Evolutionary conservation across 139 green algal species (phyloP), one percentile per base, ranked within the genome.

Genomic region (Chlamydomonas sp.): DNA sequence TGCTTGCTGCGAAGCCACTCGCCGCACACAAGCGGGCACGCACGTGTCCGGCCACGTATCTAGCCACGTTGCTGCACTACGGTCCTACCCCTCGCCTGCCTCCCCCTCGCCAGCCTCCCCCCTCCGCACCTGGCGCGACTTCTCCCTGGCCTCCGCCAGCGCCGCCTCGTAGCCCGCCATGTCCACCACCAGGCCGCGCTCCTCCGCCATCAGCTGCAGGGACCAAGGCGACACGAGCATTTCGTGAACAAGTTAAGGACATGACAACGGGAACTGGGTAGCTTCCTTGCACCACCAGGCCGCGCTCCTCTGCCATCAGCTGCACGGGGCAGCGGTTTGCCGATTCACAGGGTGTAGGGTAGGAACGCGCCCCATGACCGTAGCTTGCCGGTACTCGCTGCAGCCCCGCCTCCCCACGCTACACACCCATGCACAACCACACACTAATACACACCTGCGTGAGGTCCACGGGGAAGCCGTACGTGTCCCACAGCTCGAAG

Each of bases 401-500:
- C 31, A 49, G 8, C 57, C 20, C 14, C n/a, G 2, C 1, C 1
- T 77, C 20, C 17, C 14, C 49, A 5, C 15, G 6, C 9, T 57
- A 5, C 88, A 31, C 83, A 88, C 90, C 66, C 73, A 60, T n/a
- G 7, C 73, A 57, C 77, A 93, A 96, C 95, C 31, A 96, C 78
- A 93, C 97, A 83, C 2, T 96, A 98, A 12, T 12, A 15, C 67
- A 4, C 67, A 73, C 67, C 67, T 85, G 82, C 59, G 82, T 86
- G 9, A 99, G 95, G 92, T 99, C 98, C 62, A 98, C 90, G 1
- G 98, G 98, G 95, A 99, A 99, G 78, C 98, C 98, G 87, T 94
- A 99, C 5, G 96, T 98, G 92, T 99, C 98, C 96, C 97, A 99
- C 79, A 99, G 93, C 77, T 96, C 80, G 86, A 99, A 99, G 0